phyloP scores from a whole-genome alignment of 345 rosid genomes.

The Litchi chinensis region DNA sequence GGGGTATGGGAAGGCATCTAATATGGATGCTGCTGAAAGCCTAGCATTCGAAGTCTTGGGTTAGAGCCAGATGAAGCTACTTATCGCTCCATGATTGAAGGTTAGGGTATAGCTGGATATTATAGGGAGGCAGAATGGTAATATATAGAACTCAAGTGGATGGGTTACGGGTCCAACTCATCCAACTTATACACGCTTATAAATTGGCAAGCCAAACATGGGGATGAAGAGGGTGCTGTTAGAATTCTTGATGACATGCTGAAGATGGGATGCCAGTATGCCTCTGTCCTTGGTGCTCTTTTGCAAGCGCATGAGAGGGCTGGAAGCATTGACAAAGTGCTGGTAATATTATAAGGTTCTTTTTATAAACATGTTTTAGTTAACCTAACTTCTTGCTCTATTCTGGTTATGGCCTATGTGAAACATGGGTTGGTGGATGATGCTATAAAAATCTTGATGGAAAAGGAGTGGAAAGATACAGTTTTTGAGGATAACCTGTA shows the following conservation, averaged over 20 bases:
- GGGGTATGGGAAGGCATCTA: conserved; percentile 78
- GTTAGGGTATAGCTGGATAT: conserved; percentile 76
- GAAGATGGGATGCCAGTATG: conserved; percentile 62
- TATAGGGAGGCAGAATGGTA: conserved; percentile 52
- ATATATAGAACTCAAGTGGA: conserved; percentile 60
- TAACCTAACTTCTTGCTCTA: conserved; percentile 82
- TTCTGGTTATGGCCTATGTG: conserved; percentile 78
- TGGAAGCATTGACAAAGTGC: conserved; percentile 62
- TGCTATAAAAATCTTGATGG: conserved; percentile 61
- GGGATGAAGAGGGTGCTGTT: conserved; percentile 64
- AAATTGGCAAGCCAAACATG: conserved; percentile 70
- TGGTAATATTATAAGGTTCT: conserved; percentile 59
- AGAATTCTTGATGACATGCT: conserved; percentile 73
- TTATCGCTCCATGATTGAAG: conserved; percentile 91
- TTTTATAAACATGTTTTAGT: conserved; percentile 61
- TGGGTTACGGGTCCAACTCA: conserved; percentile 75
- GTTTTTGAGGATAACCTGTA: conserved; percentile 78
- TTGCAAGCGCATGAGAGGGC: conserved; percentile 76
- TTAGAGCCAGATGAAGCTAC: conserved; percentile 81
- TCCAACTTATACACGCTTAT: conserved; percentile 81
- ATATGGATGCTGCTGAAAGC: conserved; percentile 67
- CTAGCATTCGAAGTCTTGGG: conserved; percentile 47
- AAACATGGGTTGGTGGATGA: conserved; percentile 68
- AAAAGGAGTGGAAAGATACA: conserved; percentile 72
- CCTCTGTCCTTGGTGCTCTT: conserved; percentile 68